A percentile compares a stretch with the other conserved stretches of the same genome.
phyloP scores from a whole-genome alignment of 345 rosid species.

The Arabidopsis arenosa region DNA sequence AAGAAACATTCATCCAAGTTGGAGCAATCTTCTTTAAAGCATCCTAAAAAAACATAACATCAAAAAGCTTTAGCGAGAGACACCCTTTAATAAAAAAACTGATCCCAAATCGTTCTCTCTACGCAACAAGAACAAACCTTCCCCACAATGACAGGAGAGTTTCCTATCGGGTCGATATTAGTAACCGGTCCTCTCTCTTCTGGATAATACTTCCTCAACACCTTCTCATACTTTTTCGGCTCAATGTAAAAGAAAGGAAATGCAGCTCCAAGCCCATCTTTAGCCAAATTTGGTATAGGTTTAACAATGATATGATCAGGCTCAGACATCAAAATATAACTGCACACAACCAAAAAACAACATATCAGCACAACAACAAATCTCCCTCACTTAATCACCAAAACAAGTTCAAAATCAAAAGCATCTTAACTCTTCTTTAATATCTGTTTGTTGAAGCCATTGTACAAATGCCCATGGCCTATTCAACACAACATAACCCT shows the following conservation, averaged over 20 bases:
- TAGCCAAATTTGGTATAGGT: conserved; percentile 94
- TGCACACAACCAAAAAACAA: conserved; percentile 30
- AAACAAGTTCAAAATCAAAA: background rate
- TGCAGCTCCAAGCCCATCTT: conserved; percentile 85
- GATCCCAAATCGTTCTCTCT: conserved; percentile 16
- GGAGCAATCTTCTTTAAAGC: conserved; percentile 93
- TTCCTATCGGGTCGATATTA: conserved; percentile 89
- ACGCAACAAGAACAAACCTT: conserved; percentile 56
- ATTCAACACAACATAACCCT: conserved; percentile 97
- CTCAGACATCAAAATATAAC: conserved; percentile 94
- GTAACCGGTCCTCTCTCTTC: conserved; percentile 82
- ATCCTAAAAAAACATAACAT: conserved; percentile 50
- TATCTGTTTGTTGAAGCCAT: conserved; percentile 88
- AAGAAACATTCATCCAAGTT: conserved; percentile 97
- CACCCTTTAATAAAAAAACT: background rate
- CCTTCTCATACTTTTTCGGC: conserved; percentile 81
- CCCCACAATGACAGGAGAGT: conserved; percentile 92
- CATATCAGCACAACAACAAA: background rate
- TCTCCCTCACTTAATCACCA: background rate
- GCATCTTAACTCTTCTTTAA: conserved; percentile 80
- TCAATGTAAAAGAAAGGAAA: conserved; percentile 98
- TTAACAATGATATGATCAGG: conserved; percentile 94
- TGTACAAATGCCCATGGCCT: conserved; percentile 99
- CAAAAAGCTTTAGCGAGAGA: background rate
- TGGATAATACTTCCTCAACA: conserved; percentile 80